Evolutionary conservation across 2,329 filamentous ascomycete species (phyloP), one percentile per base, ranked within the genome.

Genomic region (Colletotrichum incanum): DNA sequence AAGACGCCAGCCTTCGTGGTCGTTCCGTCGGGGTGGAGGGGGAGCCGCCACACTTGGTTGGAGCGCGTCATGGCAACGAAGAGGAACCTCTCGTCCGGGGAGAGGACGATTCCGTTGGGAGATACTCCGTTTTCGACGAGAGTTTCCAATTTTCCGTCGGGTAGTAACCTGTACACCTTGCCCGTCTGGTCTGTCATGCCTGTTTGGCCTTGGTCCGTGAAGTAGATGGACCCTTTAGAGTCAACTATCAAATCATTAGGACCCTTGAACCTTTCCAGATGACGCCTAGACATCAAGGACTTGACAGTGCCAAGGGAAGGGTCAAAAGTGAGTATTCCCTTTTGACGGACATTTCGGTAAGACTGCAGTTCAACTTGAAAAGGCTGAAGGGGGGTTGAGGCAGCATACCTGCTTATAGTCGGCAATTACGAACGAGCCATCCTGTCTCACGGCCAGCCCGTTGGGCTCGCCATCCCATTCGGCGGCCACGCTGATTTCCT

Each of bases 141-240:
- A 0, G 76, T 79, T 50, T 85, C 83, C 0, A 85, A 77, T 31
- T 77, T 81, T 0, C 82, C 82, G n/a, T 78, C 75, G 0, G 77
- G 76, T 0, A 76, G 77, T 0, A 83, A 64, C 1, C 83, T 78
- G 66, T 84, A 85, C 0, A 85, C 81, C 14, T 78, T 78, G 0
- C 83, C 83, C 0, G 82, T 83, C 8, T 75, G 83, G 34, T 85
- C 84, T 0, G 81, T 83, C 75, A 85, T 79, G 5, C 83, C 82
- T 0, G 83, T 84, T 59, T 85, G 83, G 0, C 84, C 83, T 74
- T 85, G 84, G 52, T 85, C 83, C 1, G 84, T 85, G 45, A 85
- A 85, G 75, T 84, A 85, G 4, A 85, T 71, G 37, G 82, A 80
- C 4, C 77, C 75, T 18, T 78, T 77, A 0, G 80, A 82, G 37